Evolutionary conservation across 768 basidiomycete species (phyloP).

Genomic region (Termitomyces sp.): DNA sequence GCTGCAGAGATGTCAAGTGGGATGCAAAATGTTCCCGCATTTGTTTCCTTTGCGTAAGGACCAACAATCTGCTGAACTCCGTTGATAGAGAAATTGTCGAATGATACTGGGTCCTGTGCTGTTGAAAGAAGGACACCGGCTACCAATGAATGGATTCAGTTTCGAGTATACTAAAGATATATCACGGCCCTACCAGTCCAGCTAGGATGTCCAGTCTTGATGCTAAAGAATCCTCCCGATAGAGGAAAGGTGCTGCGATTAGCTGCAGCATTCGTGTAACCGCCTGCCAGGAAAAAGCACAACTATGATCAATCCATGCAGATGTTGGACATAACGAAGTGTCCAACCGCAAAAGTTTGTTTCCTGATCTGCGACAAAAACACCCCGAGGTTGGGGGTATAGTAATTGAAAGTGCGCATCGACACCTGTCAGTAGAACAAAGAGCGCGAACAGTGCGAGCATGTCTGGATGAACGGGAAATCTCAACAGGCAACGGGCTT

Average conservation of each 20-base stretch:
- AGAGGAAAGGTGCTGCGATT: conserved; percentile 69
- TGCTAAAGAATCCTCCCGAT: conserved; percentile 48
- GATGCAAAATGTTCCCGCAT: conserved; percentile 58
- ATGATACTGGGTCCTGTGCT: conserved; percentile 51
- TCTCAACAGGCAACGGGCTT: not conserved
- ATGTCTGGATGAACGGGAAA: not conserved
- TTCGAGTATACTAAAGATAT: not conserved
- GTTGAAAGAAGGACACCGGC: conserved; percentile 55
- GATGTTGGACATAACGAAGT: not conserved
- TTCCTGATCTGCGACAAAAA: conserved; percentile 52
- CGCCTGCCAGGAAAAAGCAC: conserved; percentile 35
- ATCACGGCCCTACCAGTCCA: conserved; percentile 39
- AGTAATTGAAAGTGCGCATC: conserved; percentile 72
- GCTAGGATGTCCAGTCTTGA: conserved; percentile 50
- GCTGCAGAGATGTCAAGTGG: conserved; percentile 50
- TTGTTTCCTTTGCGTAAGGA: conserved; percentile 39
- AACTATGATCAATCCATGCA: no score
- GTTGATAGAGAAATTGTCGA: conserved; percentile 48
- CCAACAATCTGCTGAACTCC: conserved; percentile 27
- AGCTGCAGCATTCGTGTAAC: conserved; percentile 43
- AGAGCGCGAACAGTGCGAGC: not conserved
- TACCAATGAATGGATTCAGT: conserved; percentile 8
- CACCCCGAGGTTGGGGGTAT: conserved; percentile 65
- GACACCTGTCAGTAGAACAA: conserved; percentile 29
- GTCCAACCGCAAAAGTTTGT: conserved; percentile 54